Percentiles rank a stretch among this genome's conserved stretches.
phyloP scores from a whole-genome alignment of 768 basidiomycete genomes.

The Termitomyces sp. region DNA sequence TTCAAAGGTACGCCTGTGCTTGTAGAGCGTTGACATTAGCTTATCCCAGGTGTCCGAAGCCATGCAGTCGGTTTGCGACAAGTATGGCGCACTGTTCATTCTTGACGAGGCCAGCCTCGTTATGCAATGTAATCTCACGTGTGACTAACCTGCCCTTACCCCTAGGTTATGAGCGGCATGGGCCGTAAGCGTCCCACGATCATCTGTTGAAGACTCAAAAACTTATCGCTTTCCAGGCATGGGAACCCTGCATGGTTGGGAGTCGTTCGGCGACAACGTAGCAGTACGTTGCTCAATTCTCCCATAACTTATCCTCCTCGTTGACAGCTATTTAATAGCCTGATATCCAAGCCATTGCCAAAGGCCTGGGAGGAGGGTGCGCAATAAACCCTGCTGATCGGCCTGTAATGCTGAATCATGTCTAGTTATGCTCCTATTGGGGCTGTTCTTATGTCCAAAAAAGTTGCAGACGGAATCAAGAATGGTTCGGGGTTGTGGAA shows the following conservation, averaged over 20 bases:
- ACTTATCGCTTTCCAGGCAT: slow-evolving; percentile 42
- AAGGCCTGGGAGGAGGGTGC: slow-evolving; percentile 87
- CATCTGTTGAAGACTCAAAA: too few relatives aligned
- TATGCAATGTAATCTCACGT: background rate
- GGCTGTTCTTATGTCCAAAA: slow-evolving; percentile 72
- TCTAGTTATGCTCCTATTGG: slow-evolving; percentile 77
- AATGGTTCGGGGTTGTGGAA: slow-evolving; percentile 71
- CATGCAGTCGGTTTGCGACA: slow-evolving; percentile 80
- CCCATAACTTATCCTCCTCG: background rate
- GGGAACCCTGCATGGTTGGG: slow-evolving; percentile 86
- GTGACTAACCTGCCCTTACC: background rate
- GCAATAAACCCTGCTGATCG: slow-evolving; percentile 10
- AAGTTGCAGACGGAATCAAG: slow-evolving; percentile 66
- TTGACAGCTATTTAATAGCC: slow-evolving; percentile 21
- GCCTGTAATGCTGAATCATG: background rate
- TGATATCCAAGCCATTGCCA: slow-evolving; percentile 86
- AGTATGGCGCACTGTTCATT: slow-evolving; percentile 74
- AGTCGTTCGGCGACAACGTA: slow-evolving; percentile 74
- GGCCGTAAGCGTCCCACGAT: slow-evolving; percentile 52
- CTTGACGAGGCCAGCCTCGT: slow-evolving; percentile 63
- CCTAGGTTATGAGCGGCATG: slow-evolving; percentile 82
- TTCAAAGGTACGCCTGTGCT: slow-evolving; percentile 44
- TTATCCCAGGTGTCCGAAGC: slow-evolving; percentile 26
- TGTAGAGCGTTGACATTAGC: background rate
- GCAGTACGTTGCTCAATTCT: slow-evolving; percentile 28